Base-by-base conservation (phyloP, 306 rosid species). In the Quillaja saponaria region DNA sequence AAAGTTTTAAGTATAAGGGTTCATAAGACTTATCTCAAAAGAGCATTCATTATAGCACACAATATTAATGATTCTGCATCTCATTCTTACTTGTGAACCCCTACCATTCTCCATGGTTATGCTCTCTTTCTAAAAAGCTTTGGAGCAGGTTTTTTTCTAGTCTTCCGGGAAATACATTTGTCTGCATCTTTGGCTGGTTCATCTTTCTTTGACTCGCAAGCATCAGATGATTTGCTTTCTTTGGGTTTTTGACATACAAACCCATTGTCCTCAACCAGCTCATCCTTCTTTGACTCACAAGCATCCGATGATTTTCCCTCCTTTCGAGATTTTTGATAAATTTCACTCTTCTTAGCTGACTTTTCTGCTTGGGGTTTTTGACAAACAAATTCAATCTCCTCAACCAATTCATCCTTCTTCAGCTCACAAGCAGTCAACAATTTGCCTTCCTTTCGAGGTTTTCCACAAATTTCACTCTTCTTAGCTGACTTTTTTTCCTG, bases 51-150 rank as follows among this genome's bases (percentile, higher is more conserved):
- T n/a, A n/a, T n/a, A n/a, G n/a, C n/a, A n/a, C n/a, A n/a, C n/a
- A n/a, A n/a, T n/a, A n/a, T n/a, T n/a, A n/a, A n/a, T n/a, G n/a
- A n/a, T n/a, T n/a, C n/a, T n/a, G n/a, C n/a, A n/a, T n/a, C n/a
- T n/a, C n/a, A n/a, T n/a, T n/a, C n/a, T n/a, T n/a, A n/a, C n/a
- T n/a, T n/a, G n/a, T n/a, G n/a, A n/a, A n/a, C n/a, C n/a, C n/a
- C n/a, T n/a, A 37, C 10, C 40, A 37, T 5, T 10, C 55, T 65
- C 33, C 55, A 15, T 52, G 8, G 47, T 62, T 64, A 84, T 9
- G 69, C 67, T 50, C 12, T 81, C 76, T 64, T 83, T 42, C 81
- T 61, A 41, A 78, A 68, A 41, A 48, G 37, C 59, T 66, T 73
- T 10, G 15, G 54, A 33, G 73, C 61, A 64, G 59, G 21, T 50